Evolutionary conservation across 129 eudicot genomes (phyloP), one percentile per base, ranked within the genome.

Genomic region (Solidago caesia): DNA sequence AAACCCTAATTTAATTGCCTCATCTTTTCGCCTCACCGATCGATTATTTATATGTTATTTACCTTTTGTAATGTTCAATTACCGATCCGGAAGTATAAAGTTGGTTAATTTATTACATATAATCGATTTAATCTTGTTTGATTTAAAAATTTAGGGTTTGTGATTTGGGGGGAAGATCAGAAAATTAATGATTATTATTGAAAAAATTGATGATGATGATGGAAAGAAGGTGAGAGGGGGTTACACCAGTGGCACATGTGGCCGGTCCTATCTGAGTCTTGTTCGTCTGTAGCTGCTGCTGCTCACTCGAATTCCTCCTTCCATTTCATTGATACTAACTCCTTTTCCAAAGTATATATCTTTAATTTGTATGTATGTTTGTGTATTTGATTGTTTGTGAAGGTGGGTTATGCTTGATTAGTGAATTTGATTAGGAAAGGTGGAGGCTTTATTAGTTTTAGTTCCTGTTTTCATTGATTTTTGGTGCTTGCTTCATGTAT

Each of bases 181-280:
- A 8, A 49, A 69, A 69, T 62, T 76, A 62, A 43, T 44, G 58
- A 4, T 47, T 66, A 57, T 80, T 72, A 7, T 39, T 46, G 25
- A 21, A 52, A 61, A 67, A 79, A 79, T 15, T 61, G 68, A 68
- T 65, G 64, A 60, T 79, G 73, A 67, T 69, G 83, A 72, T 78
- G 88, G 85, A 78, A 41, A 80, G 82, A 76, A 85, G 84, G 80
- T 82, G 83, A 85, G 66, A 76, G 70, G 82, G 52, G 71, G 81
- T 67, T 70, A 29, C 77, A 85, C 78, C 70, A 78, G 64, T 80
- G 86, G 89, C 89, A 82, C 87, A 79, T 85, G 89, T 85, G 84
- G 89, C 81, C 86, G 74, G 89, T 85, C 86, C 80, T 75, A 25
- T 76, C 82, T 80, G 47, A 80, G 64, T 44, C 82, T 77, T 79